A percentile compares a stretch with the other conserved stretches of the same genome.
Evolutionary conservation across 768 basidiomycete genomes (phyloP).

Genomic region (Lactifluus hygrophoroides): DNA sequence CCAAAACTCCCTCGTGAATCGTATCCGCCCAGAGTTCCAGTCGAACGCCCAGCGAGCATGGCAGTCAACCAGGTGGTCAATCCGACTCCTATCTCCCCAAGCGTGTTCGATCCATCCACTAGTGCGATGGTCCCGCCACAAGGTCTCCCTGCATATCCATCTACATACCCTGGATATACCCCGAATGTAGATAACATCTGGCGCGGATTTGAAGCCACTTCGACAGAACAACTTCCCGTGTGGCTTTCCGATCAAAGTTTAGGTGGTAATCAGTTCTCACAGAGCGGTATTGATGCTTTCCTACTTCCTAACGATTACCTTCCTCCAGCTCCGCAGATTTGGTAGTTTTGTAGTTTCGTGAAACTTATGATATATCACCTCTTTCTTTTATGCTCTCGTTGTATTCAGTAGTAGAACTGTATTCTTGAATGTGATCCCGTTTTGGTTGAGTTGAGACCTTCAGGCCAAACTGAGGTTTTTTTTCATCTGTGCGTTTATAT

Average conservation of each 20-base stretch:
- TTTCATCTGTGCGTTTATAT: neutral
- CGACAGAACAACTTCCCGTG: slow-evolving; percentile 70
- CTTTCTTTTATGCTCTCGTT: neutral
- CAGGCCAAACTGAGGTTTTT: neutral
- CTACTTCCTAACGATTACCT: slow-evolving; percentile 68
- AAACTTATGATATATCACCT: neutral
- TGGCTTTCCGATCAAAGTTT: slow-evolving; percentile 83
- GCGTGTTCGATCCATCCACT: slow-evolving; percentile 9
- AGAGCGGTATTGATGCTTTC: slow-evolving; percentile 82
- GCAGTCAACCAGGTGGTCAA: slow-evolving; percentile 20
- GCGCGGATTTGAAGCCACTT: slow-evolving; percentile 63
- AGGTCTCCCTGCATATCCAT: slow-evolving; percentile 21
- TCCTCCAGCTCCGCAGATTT: slow-evolving; percentile 64
- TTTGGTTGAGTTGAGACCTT: neutral
- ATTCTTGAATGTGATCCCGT: slow-evolving; percentile 8
- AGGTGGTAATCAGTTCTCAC: slow-evolving; percentile 65
- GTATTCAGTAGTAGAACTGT: slow-evolving; percentile 13
- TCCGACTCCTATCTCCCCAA: slow-evolving; percentile 18
- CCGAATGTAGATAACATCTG: slow-evolving; percentile 58
- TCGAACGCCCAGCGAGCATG: slow-evolving; percentile 21
- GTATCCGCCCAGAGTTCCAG: slow-evolving; percentile 29
- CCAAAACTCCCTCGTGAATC: slow-evolving; percentile 48
- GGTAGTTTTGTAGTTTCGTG: slow-evolving; percentile 42
- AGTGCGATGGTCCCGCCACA: slow-evolving; percentile 1
- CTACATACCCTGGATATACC: slow-evolving; percentile 9